These are phyloP conservation scores for Hypoxylon intermedium DNA, from an alignment of 495 filamentous ascomycete species.

Conservation along the genomic window DNA sequence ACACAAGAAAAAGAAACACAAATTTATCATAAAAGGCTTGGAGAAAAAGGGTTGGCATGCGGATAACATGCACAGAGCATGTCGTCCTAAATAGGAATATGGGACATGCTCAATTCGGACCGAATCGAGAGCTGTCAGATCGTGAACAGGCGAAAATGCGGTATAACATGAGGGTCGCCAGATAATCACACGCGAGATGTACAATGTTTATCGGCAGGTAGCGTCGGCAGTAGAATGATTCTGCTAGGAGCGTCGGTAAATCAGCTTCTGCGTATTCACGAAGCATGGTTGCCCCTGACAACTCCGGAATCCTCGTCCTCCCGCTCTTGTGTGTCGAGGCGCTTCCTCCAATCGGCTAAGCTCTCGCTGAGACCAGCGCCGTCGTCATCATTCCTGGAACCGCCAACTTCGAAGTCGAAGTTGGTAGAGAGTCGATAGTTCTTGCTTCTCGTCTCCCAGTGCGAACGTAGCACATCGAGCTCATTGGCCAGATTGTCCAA, in stretches of 20 bases:
- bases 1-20: slow-evolving; percentile 14
- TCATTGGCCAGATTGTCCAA: slow-evolving; percentile 91
- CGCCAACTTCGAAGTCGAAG: slow-evolving; percentile 78
- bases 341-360: slow-evolving; percentile 75
- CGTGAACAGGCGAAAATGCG: slow-evolving; percentile 10
- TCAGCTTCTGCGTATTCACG: slow-evolving; percentile 2
- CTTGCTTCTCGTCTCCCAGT: slow-evolving; percentile 96
- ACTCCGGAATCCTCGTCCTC: slow-evolving; percentile 18
- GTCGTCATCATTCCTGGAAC: slow-evolving; percentile 60
- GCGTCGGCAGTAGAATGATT: background rate
- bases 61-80: slow-evolving; percentile 9
- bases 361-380: slow-evolving; percentile 66
- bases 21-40: slow-evolving; percentile 5
- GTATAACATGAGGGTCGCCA: slow-evolving; percentile 8
- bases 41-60: slow-evolving; percentile 16
- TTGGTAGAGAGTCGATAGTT: slow-evolving; percentile 86
- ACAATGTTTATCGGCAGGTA: slow-evolving; percentile 1
- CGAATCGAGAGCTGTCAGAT: slow-evolving; percentile 6
- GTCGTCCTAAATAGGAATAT: slow-evolving; percentile 7
- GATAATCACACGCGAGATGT: slow-evolving; percentile 16
- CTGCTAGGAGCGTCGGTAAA: background rate
- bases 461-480: slow-evolving; percentile 82
- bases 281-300: slow-evolving; percentile 29
- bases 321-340: slow-evolving; percentile 69
- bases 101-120: slow-evolving; percentile 14